A percentile compares a stretch with the other conserved stretches of the same genome.
phyloP scores from a whole-genome alignment of 192 early-diverging fungal species.

The Coemansia sp. region DNA sequence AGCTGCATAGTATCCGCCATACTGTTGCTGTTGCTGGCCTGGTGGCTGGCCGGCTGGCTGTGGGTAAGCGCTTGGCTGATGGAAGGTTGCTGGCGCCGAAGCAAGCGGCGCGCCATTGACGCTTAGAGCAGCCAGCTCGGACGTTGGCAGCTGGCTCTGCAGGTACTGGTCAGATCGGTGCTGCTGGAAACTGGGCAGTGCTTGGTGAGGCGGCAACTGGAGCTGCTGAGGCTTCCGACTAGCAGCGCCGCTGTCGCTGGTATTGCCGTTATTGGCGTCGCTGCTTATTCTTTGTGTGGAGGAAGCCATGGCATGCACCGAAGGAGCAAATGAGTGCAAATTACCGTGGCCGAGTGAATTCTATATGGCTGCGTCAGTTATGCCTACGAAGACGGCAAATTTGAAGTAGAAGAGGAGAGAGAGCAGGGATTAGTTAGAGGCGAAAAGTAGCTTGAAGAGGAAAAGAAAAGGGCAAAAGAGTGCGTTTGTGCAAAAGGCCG shows the following conservation, averaged over 20 bases:
- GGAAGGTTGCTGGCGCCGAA: background rate
- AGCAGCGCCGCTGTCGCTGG: background rate
- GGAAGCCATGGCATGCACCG: constrained; percentile 2
- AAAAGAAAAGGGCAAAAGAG: background rate
- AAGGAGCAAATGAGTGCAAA: background rate
- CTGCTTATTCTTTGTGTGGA: constrained; percentile 13
- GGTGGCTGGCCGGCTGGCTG: constrained; percentile 20
- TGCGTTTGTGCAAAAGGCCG: background rate
- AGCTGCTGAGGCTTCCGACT: background rate
- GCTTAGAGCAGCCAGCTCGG: constrained; percentile 30
- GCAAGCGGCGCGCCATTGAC: constrained; percentile 7
- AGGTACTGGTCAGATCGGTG: constrained; percentile 5
- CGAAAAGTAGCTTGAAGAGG: constrained; percentile 4
- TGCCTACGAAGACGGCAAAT: background rate
- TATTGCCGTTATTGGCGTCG: background rate
- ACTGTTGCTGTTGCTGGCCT: background rate
- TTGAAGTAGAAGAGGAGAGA: background rate
- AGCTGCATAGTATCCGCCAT: background rate
- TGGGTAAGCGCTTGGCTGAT: constrained; percentile 30
- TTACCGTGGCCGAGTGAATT: background rate
- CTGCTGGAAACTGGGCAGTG: background rate
- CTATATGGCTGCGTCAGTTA: background rate
- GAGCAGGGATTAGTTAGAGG: constrained; percentile 1
- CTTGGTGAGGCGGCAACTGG: background rate
- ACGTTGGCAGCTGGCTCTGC: constrained; percentile 7